Evolutionary conservation across 352 stramenopile genomes (phyloP).

Genomic region (Hyaloperonospora brassicae): DNA sequence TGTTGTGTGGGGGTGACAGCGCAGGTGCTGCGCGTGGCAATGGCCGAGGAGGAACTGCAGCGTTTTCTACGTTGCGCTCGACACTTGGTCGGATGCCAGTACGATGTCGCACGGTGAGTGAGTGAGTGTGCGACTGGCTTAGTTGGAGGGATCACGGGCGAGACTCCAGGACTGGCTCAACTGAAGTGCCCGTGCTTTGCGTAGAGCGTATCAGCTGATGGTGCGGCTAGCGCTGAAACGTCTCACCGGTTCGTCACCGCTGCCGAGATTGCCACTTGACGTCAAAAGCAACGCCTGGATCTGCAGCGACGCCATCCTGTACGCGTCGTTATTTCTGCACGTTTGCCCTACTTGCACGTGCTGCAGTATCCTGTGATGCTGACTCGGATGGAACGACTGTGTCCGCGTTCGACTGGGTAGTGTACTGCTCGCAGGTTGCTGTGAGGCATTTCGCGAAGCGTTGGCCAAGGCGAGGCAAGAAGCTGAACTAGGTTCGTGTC

Average conservation of each 20-base stretch:
- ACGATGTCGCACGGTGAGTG: constrained; percentile 55
- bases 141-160: neutral
- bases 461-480: constrained; percentile 40
- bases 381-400: too few species aligned
- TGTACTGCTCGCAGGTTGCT: constrained; percentile 57
- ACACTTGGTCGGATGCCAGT: constrained; percentile 54
- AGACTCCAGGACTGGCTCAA: neutral
- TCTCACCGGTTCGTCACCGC: constrained; percentile 28
- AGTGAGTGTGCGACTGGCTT: neutral
- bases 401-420: constrained; percentile 12
- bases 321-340: constrained; percentile 5
- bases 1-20: constrained; percentile 2
- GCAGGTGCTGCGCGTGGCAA: constrained; percentile 50
- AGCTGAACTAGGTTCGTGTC: constrained; percentile 39
- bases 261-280: constrained; percentile 44
- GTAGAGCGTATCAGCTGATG: constrained; percentile 56
- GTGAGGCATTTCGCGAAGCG: constrained; percentile 36
- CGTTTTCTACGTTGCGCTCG: constrained; percentile 54
- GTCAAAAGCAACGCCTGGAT: constrained; percentile 57
- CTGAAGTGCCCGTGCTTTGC: neutral
- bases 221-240: constrained; percentile 49
- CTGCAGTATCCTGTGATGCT: too few species aligned
- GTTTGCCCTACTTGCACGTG: too few species aligned
- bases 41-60: constrained; percentile 35
- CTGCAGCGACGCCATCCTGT: constrained; percentile 73